phyloP scores from a whole-genome alignment of 768 basidiomycete species.

The Albatrellus ellisii region DNA sequence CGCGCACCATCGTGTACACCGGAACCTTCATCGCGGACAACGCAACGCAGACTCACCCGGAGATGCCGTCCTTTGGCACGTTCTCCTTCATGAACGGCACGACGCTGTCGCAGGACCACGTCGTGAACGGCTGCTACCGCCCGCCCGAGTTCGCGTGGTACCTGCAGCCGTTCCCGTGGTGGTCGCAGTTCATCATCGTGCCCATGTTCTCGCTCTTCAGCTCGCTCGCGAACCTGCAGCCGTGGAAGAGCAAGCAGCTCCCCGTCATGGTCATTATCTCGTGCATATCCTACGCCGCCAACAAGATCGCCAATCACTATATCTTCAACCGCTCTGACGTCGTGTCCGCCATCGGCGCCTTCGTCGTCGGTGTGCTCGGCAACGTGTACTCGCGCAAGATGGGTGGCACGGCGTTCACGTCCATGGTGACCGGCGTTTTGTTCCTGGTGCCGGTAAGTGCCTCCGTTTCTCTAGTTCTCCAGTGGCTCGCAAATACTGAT shows the following conservation, averaged over 20 bases:
- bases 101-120: constrained; percentile 30
- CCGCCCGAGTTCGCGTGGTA: constrained; percentile 57
- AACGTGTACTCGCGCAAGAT: constrained; percentile 74
- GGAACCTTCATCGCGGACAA: constrained; percentile 62
- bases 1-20: constrained; percentile 36
- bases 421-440: constrained; percentile 82
- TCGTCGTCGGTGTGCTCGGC: constrained; percentile 65
- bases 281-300: constrained; percentile 65
- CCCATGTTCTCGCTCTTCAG: constrained; percentile 61
- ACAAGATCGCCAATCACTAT: constrained; percentile 73
- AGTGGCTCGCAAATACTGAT: constrained; percentile 4
- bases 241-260: constrained; percentile 54
- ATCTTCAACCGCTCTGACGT: constrained; percentile 79
- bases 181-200: constrained; percentile 66
- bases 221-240: constrained; percentile 70
- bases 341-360: constrained; percentile 77
- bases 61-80: constrained; percentile 39
- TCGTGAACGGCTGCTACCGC: constrained; percentile 60
- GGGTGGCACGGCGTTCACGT: constrained; percentile 80
- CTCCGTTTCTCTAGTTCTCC: constrained; percentile 1
- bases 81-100: constrained; percentile 54
- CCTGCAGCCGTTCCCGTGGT: constrained; percentile 69
- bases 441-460: constrained; percentile 73
- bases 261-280: constrained; percentile 79
- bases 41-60: constrained; percentile 23